Base-by-base conservation (phyloP, 1,139 yeast species). In the Sugiyamaella paludigena region DNA sequence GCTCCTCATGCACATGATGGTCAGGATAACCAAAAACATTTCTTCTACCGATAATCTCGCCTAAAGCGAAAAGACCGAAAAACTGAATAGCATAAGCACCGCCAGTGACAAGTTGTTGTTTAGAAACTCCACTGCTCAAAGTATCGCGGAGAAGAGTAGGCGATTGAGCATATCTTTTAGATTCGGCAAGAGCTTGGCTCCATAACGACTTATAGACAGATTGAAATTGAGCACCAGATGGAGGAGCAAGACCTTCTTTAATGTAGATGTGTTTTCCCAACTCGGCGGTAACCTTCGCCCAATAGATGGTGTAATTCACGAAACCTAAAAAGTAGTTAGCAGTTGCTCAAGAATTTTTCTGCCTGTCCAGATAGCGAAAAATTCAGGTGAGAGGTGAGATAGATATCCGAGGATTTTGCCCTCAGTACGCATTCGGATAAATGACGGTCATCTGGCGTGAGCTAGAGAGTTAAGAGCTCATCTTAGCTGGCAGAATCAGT, bases 11-110 rank as follows among this genome's bases (percentile, higher is more conserved):
- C 30, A 35, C 26, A 28, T 39, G 46, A 39, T 49, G 40, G 44
- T 55, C 50, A 53, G 87, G 87, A 79, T 89, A 89, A 60, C 96
- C 96, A 65, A 87, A 84, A 55, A 89, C 63, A 66, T 84, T 65
- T 77, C 98, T 87, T 80, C 98, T 89, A 66, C 99, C 99, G 66
- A 92, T 79, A 61, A 91, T 83, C 78, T 92, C 98, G 67, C 99
- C 99, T 46, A 92, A 77, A 29, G 97, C 83, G 73, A 89, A 92
- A 71, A 89, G 80, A 56, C 97, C 99, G 59, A 87, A 76, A 55
- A 92, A 74, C 73, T 92, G 98, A 60, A 89, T 75, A 60, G 84
- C 83, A 70, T 81, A 83, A 48, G 91, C 83, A 61, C 85, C 84
- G 66, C 79, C 87, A 73, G 80, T 83, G 63, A 81, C 72, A 57